A percentile compares a stretch with the other conserved stretches of the same genome.
Evolutionary conservation across 805 yeast species (phyloP).

Genomic region (Yamadazyma philogaea): DNA sequence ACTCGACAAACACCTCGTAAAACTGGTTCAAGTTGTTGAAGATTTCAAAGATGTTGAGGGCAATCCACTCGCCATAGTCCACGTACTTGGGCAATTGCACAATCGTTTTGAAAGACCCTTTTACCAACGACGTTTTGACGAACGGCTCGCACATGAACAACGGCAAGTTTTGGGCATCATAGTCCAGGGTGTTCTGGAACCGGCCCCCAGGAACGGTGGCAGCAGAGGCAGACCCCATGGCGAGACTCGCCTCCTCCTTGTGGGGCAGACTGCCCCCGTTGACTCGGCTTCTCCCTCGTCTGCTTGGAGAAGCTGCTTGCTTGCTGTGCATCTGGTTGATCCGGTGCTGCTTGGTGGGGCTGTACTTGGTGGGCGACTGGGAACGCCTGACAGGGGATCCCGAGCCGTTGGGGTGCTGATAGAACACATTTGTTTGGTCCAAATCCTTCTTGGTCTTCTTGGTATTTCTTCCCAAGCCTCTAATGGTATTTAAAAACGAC

Average conservation of each 20-base stretch:
- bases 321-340: slow-evolving; percentile 10
- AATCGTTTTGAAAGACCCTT: slow-evolving; percentile 94
- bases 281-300: slow-evolving; percentile 15
- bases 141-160: slow-evolving; percentile 89
- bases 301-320: slow-evolving; percentile 19
- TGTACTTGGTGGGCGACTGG: slow-evolving; percentile 40
- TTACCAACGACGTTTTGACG: slow-evolving; percentile 89
- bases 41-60: slow-evolving; percentile 86
- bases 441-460: slow-evolving; percentile 43
- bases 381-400: slow-evolving; percentile 35
- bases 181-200: slow-evolving; percentile 7
- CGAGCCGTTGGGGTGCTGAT: slow-evolving; percentile 28
- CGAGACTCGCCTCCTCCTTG: slow-evolving; percentile 4
- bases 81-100: slow-evolving; percentile 94
- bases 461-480: slow-evolving; percentile 46
- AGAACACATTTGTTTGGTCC: slow-evolving; percentile 23
- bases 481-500: slow-evolving; percentile 47
- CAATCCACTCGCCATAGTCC: slow-evolving; percentile 93
- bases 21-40: slow-evolving; percentile 83
- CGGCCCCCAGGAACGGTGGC: too few relatives aligned
- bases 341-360: slow-evolving; percentile 26
- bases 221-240: slow-evolving; percentile 10
- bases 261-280: slow-evolving; percentile 7
- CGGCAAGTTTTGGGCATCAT: slow-evolving; percentile 34
- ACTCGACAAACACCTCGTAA: slow-evolving; percentile 86